Evolutionary conservation across 345 rosid species (phyloP).

Genomic region (Carallia pectinifolia): DNA sequence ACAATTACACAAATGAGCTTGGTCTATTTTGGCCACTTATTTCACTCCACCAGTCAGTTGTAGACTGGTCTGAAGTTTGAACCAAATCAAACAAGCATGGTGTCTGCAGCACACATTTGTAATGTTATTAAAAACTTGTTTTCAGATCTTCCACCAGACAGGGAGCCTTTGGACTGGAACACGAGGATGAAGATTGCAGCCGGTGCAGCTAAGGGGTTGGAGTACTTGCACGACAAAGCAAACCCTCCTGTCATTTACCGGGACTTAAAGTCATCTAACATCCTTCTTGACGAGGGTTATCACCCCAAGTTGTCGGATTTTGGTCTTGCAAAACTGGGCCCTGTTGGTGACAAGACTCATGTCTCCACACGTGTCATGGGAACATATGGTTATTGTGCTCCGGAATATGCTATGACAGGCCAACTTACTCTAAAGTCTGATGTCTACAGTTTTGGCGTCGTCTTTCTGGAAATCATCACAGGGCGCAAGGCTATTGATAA

Average conservation of each 20-base stretch:
- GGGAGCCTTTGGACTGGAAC: slow-evolving; percentile 90
- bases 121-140: slow-evolving; percentile 9
- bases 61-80: too few species aligned
- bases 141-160: slow-evolving; percentile 79
- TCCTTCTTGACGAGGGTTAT: slow-evolving; percentile 85
- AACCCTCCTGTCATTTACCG: slow-evolving; percentile 97
- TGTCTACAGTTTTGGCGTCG: slow-evolving; percentile 97
- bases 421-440: slow-evolving; percentile 94
- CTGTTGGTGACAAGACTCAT: slow-evolving; percentile 97
- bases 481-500: slow-evolving; percentile 98
- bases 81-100: not conserved
- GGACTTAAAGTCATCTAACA: slow-evolving; percentile 91
- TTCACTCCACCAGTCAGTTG: too few species aligned
- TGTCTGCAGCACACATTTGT: slow-evolving; percentile 5
- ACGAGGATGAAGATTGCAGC: slow-evolving; percentile 98
- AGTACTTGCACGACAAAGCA: slow-evolving; percentile 92
- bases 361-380: slow-evolving; percentile 99
- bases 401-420: slow-evolving; percentile 99
- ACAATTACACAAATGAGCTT: too few species aligned
- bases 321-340: slow-evolving; percentile 94
- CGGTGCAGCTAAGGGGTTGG: slow-evolving; percentile 97
- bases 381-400: slow-evolving; percentile 97
- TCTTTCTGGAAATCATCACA: slow-evolving; percentile 91
- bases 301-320: slow-evolving; percentile 96
- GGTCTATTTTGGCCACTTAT: too few species aligned